phyloP scores from a whole-genome alignment of 129 eudicot species.

The Artemisia tridentata region DNA sequence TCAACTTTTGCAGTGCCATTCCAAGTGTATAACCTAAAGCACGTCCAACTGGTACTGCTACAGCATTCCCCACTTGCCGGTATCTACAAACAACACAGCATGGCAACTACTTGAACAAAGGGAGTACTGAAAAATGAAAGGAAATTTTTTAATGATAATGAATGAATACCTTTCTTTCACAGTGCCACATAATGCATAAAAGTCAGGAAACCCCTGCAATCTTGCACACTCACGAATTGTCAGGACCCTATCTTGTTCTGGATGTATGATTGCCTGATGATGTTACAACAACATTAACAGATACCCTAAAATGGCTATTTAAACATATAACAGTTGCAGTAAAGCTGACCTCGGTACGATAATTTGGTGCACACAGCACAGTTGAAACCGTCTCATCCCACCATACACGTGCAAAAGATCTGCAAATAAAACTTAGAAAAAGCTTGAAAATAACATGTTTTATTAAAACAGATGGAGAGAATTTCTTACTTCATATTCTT shows the following conservation, averaged over 20 bases:
- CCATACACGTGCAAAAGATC: slow-evolving; percentile 66
- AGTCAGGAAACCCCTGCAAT: slow-evolving; percentile 62
- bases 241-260: slow-evolving; percentile 63
- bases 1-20: slow-evolving; percentile 43
- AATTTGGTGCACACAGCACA: slow-evolving; percentile 45
- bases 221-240: slow-evolving; percentile 63
- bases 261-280: slow-evolving; percentile 57
- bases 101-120: no score
- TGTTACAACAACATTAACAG: not conserved
- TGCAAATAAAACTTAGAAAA: slow-evolving; percentile 22
- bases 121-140: no score
- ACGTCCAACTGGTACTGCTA: slow-evolving; percentile 63
- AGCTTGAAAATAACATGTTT: not conserved
- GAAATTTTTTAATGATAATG: no score
- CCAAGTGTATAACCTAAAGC: slow-evolving; percentile 60
- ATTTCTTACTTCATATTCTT: slow-evolving; percentile 40
- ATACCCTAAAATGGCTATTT: slow-evolving; percentile 1
- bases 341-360: slow-evolving; percentile 43
- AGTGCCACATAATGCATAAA: slow-evolving; percentile 48
- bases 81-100: slow-evolving; percentile 29
- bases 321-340: not conserved
- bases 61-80: slow-evolving; percentile 72
- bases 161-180: slow-evolving; percentile 43
- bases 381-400: slow-evolving; percentile 73
- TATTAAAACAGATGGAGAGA: not conserved